phyloP scores from a whole-genome alignment of 306 rosid genomes.

The Cercis canadensis region DNA sequence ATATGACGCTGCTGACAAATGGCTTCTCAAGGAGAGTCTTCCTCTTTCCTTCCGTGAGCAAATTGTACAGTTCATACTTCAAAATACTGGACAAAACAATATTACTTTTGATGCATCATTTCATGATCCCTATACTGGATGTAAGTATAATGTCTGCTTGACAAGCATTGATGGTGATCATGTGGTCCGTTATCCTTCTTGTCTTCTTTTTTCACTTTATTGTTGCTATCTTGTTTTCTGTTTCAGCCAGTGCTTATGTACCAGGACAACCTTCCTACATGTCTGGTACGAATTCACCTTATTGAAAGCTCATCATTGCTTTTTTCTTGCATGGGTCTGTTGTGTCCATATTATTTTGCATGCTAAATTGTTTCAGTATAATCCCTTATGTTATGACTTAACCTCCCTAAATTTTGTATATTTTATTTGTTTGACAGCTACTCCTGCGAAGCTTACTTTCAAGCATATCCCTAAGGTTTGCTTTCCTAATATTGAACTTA shows the following conservation, averaged over 20 bases:
- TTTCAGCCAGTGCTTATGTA: constrained; percentile 83
- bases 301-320: not conserved
- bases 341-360: not conserved
- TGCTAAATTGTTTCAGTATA: too few relatives aligned
- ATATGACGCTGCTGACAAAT: constrained; percentile 85
- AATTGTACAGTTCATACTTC: constrained; percentile 90
- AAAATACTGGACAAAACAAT: constrained; percentile 83
- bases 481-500: not conserved
- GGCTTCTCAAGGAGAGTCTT: constrained; percentile 91
- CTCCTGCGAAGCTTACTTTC: constrained; percentile 68
- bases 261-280: constrained; percentile 75
- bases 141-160: constrained; percentile 54
- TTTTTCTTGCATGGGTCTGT: constrained; percentile 20
- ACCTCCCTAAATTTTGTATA: constrained; percentile 10
- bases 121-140: constrained; percentile 88
- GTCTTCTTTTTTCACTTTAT: constrained; percentile 32
- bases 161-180: constrained; percentile 21
- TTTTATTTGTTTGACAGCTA: constrained; percentile 49
- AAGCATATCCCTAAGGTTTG: constrained; percentile 96
- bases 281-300: constrained; percentile 52
- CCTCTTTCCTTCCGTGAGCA: constrained; percentile 94
- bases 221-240: constrained; percentile 7
- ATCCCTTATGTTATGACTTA: not conserved
- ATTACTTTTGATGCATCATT: constrained; percentile 76
- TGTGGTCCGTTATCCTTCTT: constrained; percentile 25